Conservation (phyloP, 2,329 filamentous ascomycete species). For the Didymella sp. region DNA sequence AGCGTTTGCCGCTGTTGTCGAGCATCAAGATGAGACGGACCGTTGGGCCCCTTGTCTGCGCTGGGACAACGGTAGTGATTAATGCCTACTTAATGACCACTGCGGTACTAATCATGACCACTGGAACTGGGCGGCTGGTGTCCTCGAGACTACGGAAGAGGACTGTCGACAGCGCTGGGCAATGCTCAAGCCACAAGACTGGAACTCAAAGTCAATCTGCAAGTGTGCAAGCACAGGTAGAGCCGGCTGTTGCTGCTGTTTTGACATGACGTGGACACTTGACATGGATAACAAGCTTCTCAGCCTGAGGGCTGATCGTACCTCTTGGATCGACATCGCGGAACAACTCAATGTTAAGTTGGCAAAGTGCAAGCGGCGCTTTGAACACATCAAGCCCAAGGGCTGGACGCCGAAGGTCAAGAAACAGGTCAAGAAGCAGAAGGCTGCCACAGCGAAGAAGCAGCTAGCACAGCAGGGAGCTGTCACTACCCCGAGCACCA, state of each 20-base stretch:
- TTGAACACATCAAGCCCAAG: slow-evolving; percentile 3
- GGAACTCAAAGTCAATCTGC: neutral
- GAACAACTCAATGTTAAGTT: neutral
- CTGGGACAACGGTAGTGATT: neutral
- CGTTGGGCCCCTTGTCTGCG: neutral
- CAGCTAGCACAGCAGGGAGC: too few species aligned
- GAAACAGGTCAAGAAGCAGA: neutral
- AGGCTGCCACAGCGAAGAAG: neutral
- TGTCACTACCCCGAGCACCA: too few species aligned
- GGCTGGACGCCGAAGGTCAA: neutral
- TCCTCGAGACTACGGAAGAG: neutral
- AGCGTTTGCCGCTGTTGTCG: neutral
- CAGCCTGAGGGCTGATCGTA: neutral
- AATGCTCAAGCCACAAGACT: neutral
- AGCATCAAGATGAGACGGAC: neutral
- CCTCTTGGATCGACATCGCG: neutral
- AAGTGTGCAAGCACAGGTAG: neutral
- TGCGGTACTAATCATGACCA: neutral
- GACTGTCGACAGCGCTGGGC: slow-evolving; percentile 2
- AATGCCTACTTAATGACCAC: neutral
- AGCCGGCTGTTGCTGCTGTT: neutral
- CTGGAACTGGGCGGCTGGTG: neutral
- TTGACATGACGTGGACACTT: neutral
- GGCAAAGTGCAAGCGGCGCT: neutral
- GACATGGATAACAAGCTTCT: neutral